Base-by-base conservation (phyloP, 352 stramenopile genomes). In the Pythium periplocum region DNA sequence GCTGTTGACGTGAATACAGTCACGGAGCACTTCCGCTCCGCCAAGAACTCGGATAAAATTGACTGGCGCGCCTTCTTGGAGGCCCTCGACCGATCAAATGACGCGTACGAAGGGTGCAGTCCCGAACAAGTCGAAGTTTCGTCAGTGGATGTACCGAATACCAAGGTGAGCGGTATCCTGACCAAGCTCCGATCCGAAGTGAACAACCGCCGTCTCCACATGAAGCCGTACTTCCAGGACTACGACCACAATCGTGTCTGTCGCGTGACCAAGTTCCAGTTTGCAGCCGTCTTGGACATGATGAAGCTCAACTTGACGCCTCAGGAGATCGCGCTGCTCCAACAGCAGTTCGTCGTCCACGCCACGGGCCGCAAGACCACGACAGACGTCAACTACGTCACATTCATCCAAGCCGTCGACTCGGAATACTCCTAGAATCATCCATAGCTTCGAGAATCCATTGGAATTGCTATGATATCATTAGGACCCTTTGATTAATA, bases 221-320 rank as follows among this genome's bases (percentile, higher is more conserved):
- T 94, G 75, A 94, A 94, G 68, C 79, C 83, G 31, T 92, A 91
- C 62, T 92, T 90, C 61, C 78, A 92, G 58, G 81, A 94, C 64
- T 92, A 92, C 61, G 81, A 92, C 65, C 78, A 84, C 62, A 94
- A 83, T 63, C 76, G 70, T 37, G 65, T 83, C 51, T 78, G 66
- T 2, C 76, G 69, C 36, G 81, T 94, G 54, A 92, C 73, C 42
- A 87, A 86, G 62, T 89, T 80, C 58, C 83, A 94, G 62, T 92
- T 89, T 37, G 82, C 79, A 6, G 80, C 81, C 0, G 81, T 94
- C 51, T 71, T 94, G 7, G 76, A 94, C 60, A 87, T 91, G 71
- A 94, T 94, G 83, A 70, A 87, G 40, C 37, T 91, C 36, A 65
- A 49, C 4, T 39, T 90, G 26, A 71, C 66, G 34, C 67, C 75